Evolutionary conservation across 1,284 basidiomycete species (phyloP).

Genomic region (Pterulicium gracile): DNA sequence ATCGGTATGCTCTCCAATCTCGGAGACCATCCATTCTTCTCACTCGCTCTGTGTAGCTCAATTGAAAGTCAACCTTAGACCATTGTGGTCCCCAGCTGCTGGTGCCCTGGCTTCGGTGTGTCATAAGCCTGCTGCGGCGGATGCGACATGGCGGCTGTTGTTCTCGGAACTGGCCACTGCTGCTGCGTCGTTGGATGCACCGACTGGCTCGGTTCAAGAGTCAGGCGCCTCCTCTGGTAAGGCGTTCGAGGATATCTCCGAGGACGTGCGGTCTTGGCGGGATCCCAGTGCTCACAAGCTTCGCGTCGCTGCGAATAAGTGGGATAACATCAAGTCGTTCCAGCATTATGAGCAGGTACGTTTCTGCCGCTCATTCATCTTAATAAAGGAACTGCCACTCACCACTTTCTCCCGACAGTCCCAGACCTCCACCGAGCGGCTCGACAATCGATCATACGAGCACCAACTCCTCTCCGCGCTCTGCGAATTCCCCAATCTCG

Average conservation of each 20-base stretch:
- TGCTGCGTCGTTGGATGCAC: conserved; percentile 12
- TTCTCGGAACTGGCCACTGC: conserved; percentile 44
- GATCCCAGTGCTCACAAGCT: conserved; percentile 62
- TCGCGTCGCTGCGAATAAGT: conserved; percentile 30
- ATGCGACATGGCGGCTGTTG: conserved; percentile 62
- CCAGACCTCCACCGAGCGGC: conserved; percentile 51
- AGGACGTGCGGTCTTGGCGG: conserved; percentile 64
- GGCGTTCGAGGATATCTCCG: conserved; percentile 34
- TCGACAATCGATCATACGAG: conserved; percentile 73
- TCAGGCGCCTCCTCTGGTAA: conserved; percentile 16
- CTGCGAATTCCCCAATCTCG: conserved; percentile 54
- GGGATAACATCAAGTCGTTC: conserved; percentile 31
- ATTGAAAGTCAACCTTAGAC: conserved; percentile 84
- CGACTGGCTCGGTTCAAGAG: conserved; percentile 15
- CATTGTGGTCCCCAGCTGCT: conserved; percentile 79
- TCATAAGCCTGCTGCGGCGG: conserved; percentile 37
- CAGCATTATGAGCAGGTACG: not conserved
- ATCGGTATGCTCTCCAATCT: conserved; percentile 31
- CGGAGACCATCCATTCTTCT: conserved; percentile 6
- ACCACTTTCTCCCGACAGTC: conserved; percentile 28
- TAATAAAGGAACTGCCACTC: not conserved
- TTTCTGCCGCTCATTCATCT: not conserved
- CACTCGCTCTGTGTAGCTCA: conserved; percentile 43
- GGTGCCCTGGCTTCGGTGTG: conserved; percentile 54
- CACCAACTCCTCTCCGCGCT: conserved; percentile 66